Conservation (phyloP, 495 filamentous ascomycete species). For the Penicillium tannophilum region DNA sequence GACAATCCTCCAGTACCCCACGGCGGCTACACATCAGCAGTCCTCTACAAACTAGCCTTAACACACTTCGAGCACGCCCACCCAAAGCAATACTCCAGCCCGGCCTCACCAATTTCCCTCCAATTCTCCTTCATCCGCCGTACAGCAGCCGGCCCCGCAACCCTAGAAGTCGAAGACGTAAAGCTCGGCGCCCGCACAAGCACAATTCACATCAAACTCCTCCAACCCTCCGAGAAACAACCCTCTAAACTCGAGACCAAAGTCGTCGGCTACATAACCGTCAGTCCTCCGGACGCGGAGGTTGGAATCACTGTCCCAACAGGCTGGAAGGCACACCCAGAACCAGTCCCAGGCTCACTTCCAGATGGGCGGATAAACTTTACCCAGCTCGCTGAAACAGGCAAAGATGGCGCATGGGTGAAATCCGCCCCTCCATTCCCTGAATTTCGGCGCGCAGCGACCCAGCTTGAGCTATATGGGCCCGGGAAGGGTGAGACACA, state of each 20-base stretch:
- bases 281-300: slow-evolving; percentile 61
- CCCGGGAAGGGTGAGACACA: slow-evolving; percentile 40
- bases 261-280: slow-evolving; percentile 69
- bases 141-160: slow-evolving; percentile 62
- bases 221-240: slow-evolving; percentile 41
- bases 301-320: slow-evolving; percentile 59
- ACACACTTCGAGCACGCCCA: slow-evolving; percentile 69
- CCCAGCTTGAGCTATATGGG: slow-evolving; percentile 57
- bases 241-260: slow-evolving; percentile 48
- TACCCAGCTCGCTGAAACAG: slow-evolving; percentile 39
- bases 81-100: slow-evolving; percentile 58
- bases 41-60: slow-evolving; percentile 61
- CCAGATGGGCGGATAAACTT: slow-evolving; percentile 30
- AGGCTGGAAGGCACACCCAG: slow-evolving; percentile 49
- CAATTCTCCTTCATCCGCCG: slow-evolving; percentile 75
- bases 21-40: slow-evolving; percentile 73
- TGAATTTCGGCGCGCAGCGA: slow-evolving; percentile 54
- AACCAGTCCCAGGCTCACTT: slow-evolving; percentile 40
- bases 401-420: slow-evolving; percentile 34
- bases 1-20: slow-evolving; percentile 64
- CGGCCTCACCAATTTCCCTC: slow-evolving; percentile 58
- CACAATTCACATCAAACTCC: slow-evolving; percentile 68
- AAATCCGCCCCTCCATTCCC: slow-evolving; percentile 40
- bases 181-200: slow-evolving; percentile 74
- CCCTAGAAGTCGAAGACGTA: slow-evolving; percentile 65